phyloP scores from a whole-genome alignment of 1,139 yeast genomes.

The Magnusiomyces fungicola region DNA sequence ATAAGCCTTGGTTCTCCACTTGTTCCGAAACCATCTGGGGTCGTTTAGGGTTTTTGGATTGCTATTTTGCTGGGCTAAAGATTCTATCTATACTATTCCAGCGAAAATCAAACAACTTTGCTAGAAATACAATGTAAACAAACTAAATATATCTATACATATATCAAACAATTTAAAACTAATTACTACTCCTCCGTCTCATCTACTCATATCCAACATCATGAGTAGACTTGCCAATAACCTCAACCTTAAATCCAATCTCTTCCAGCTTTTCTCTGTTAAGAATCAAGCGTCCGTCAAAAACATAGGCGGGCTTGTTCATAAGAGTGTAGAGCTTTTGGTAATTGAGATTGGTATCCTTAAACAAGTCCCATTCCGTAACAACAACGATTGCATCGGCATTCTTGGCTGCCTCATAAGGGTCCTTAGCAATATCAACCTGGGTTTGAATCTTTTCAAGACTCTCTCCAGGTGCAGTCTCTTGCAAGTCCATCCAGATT shows the following conservation, averaged over 20 bases:
- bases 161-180: neutral
- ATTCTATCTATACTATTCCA: neutral
- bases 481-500: slow-evolving; percentile 25
- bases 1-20: too few species aligned
- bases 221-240: slow-evolving; percentile 19
- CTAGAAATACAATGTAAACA: neutral
- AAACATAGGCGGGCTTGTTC: slow-evolving; percentile 28
- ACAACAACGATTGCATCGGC: slow-evolving; percentile 28
- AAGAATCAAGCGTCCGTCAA: slow-evolving; percentile 25
- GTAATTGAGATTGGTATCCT: slow-evolving; percentile 22
- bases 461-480: slow-evolving; percentile 19
- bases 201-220: slow-evolving; percentile 16
- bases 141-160: neutral
- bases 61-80: too few species aligned
- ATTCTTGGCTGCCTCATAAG: slow-evolving; percentile 23
- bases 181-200: too few species aligned
- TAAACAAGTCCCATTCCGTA: slow-evolving; percentile 29
- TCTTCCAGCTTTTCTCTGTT: slow-evolving; percentile 21
- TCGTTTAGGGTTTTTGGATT: too few species aligned
- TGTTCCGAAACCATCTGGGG: too few species aligned
- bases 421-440: slow-evolving; percentile 19
- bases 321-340: slow-evolving; percentile 22
- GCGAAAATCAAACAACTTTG: neutral
- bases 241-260: slow-evolving; percentile 22
- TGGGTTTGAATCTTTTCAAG: slow-evolving; percentile 19